phyloP scores from a whole-genome alignment of 2,329 filamentous ascomycete species.

The Orbilia brochopaga region DNA sequence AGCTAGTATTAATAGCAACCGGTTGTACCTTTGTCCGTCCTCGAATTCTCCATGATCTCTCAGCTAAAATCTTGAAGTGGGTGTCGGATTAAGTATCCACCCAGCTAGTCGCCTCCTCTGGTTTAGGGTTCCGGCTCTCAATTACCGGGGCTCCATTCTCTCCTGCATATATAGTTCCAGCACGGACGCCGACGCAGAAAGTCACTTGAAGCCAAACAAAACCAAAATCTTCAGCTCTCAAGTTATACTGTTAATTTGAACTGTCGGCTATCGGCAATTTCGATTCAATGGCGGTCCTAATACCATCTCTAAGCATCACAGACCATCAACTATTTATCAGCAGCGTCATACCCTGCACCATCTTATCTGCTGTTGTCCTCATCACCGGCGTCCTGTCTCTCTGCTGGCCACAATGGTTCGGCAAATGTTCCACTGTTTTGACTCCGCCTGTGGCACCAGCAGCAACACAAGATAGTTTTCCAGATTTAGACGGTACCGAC shows the following conservation, averaged over 20 bases:
- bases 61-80: not conserved
- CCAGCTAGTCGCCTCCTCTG: not conserved
- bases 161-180: not conserved
- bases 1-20: not conserved
- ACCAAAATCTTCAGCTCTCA: not conserved
- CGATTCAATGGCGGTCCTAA: slow-evolving; percentile 24
- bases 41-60: not conserved
- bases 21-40: not conserved
- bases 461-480: slow-evolving; percentile 28
- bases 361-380: slow-evolving; percentile 35
- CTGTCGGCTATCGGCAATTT: slow-evolving; percentile 2
- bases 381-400: slow-evolving; percentile 30
- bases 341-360: slow-evolving; percentile 19
- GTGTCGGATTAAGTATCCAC: not conserved
- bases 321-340: slow-evolving; percentile 20
- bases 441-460: slow-evolving; percentile 10
- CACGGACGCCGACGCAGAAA: too few relatives aligned
- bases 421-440: slow-evolving; percentile 5
- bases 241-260: too few relatives aligned
- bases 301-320: slow-evolving; percentile 39
- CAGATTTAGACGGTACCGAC: not conserved
- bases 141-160: slow-evolving; percentile 26
- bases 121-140: slow-evolving; percentile 22
- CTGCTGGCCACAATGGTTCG: slow-evolving; percentile 29
- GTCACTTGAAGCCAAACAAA: too few relatives aligned